Percentiles rank a stretch among this genome's conserved stretches.
These are phyloP conservation scores for Bryoerythrophyllum caledonicum DNA, from an alignment of 225 moss, liverwort and hornwort genomes.

Conservation along the genomic window DNA sequence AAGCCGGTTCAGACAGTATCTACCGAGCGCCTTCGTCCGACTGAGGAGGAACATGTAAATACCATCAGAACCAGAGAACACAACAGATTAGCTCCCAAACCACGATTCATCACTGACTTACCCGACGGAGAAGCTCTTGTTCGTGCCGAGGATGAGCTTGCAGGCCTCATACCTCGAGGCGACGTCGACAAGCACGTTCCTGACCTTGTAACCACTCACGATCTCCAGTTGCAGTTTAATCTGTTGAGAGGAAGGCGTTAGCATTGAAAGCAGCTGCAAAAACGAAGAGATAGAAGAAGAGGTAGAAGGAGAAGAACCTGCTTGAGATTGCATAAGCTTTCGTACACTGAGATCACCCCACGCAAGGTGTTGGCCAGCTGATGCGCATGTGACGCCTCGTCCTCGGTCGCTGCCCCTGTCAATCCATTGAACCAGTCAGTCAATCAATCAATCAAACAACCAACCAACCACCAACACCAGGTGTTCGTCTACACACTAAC, in stretches of 20 bases:
- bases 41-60: conserved; percentile 25
- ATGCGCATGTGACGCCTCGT: conserved; percentile 28
- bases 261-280: not conserved
- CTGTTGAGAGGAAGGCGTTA: conserved; percentile 16
- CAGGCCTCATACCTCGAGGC: conserved; percentile 48
- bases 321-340: conserved; percentile 63
- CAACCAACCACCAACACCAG: too few relatives aligned
- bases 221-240: conserved; percentile 61
- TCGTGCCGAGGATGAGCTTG: conserved; percentile 61
- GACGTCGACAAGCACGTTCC: conserved; percentile 45
- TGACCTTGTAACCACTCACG: conserved; percentile 48
- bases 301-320: conserved; percentile 56
- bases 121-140: conserved; percentile 51
- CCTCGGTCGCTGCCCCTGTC: conserved; percentile 35
- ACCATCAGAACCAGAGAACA: not conserved
- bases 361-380: conserved; percentile 48
- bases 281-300: not conserved
- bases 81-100: too few relatives aligned
- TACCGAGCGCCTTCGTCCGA: conserved; percentile 37
- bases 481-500: too few relatives aligned
- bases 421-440: conserved; percentile 22
- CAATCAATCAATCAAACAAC: not conserved
- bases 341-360: conserved; percentile 59
- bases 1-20: conserved; percentile 57
- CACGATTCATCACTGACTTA: not conserved